Conservation (phyloP, 108 stramenopile species). For the Mediolabrus comicus region DNA sequence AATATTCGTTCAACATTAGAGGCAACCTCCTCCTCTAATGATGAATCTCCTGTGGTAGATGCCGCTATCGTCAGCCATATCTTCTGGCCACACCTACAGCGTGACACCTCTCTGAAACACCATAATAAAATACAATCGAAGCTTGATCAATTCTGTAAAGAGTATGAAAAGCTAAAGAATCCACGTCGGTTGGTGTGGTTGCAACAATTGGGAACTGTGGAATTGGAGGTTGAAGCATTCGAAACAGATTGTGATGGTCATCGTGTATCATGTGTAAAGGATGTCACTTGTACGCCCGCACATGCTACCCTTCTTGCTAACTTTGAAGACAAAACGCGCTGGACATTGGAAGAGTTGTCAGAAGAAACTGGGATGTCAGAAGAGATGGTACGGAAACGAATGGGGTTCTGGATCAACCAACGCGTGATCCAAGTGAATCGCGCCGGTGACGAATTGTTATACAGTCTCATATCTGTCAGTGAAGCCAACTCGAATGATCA, state of each 20-base stretch:
- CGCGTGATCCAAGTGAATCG: constrained; percentile 63
- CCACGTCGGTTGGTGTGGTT: constrained; percentile 90
- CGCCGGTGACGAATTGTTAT: constrained; percentile 7
- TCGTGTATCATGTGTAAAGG: constrained; percentile 50
- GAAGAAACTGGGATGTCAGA: constrained; percentile 72
- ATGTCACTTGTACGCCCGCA: constrained; percentile 84
- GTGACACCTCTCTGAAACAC: constrained; percentile 70
- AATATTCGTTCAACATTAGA: constrained; percentile 72
- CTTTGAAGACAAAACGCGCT: constrained; percentile 80
- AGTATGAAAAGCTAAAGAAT: constrained; percentile 89
- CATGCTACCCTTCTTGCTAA: constrained; percentile 91
- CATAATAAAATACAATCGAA: constrained; percentile 76
- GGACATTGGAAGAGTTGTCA: constrained; percentile 74
- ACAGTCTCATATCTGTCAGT: constrained; percentile 34
- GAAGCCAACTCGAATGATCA: constrained; percentile 48
- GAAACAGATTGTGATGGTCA: constrained; percentile 59
- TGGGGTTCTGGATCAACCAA: constrained; percentile 85
- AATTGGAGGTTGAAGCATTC: constrained; percentile 89
- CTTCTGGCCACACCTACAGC: constrained; percentile 94
- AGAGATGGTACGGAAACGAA: constrained; percentile 66
- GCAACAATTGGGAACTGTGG: constrained; percentile 83
- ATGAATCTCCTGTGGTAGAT: constrained; percentile 56
- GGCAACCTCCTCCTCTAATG: constrained; percentile 25
- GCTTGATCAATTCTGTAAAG: constrained; percentile 67
- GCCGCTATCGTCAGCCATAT: constrained; percentile 91